These are phyloP conservation scores for Allium fistulosum DNA, from an alignment of 106 monocot genomes.

Conservation along the genomic window DNA sequence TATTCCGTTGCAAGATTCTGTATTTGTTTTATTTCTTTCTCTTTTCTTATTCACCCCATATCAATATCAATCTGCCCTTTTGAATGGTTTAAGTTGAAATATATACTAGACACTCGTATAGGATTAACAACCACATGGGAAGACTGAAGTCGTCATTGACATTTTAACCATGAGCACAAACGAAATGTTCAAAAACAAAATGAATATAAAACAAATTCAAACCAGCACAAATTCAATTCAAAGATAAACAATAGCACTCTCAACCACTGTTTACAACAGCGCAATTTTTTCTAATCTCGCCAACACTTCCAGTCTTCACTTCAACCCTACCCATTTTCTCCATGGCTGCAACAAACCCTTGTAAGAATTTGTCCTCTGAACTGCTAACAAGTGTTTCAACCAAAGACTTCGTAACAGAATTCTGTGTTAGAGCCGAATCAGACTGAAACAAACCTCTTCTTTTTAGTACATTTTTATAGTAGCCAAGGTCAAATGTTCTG, in stretches of 20 bases:
- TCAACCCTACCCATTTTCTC: slow-evolving; percentile 37
- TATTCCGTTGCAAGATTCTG: too few species aligned
- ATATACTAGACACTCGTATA: too few species aligned
- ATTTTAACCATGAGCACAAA: not conserved
- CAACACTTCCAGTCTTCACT: slow-evolving; percentile 39
- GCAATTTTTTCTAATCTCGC: slow-evolving; percentile 51
- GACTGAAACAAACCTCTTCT: slow-evolving; percentile 41
- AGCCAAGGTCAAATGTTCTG: slow-evolving; percentile 32
- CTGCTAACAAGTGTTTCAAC: slow-evolving; percentile 1
- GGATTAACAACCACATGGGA: too few species aligned
- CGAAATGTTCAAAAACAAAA: not conserved
- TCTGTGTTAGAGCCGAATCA: slow-evolving; percentile 27
- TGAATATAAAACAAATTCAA: not conserved
- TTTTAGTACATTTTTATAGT: slow-evolving; percentile 32
- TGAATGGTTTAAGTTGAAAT: too few species aligned
- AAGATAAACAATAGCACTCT: not conserved
- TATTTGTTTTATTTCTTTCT: too few species aligned
- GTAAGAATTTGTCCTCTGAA: slow-evolving; percentile 12
- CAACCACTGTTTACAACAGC: slow-evolving; percentile 22
- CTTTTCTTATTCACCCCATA: too few species aligned
- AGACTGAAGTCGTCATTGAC: too few species aligned
- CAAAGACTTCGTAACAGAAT: slow-evolving; percentile 11
- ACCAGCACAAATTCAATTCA: not conserved
- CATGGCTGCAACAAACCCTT: slow-evolving; percentile 29
- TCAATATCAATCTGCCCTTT: too few species aligned